Conservation (phyloP, 2,329 filamentous ascomycete species). For the Chlorencoelia australis region DNA sequence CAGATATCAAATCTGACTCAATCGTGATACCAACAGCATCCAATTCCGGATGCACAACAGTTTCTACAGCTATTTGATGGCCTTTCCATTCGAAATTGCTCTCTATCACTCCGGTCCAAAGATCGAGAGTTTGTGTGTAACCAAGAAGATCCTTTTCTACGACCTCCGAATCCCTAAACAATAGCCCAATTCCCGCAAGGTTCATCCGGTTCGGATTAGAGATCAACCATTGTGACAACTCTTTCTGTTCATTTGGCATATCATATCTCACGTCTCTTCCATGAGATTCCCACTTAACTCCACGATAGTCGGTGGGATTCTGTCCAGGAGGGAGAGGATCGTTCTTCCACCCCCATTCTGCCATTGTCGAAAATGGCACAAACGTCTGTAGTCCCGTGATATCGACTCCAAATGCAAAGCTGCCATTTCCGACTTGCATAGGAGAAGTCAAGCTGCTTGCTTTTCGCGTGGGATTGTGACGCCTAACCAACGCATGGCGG, state of each 20-base stretch:
- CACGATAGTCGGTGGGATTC: conserved; percentile 5
- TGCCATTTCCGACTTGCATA: conserved; percentile 36
- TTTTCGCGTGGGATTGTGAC: conserved; percentile 19
- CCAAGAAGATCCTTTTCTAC: conserved; percentile 23
- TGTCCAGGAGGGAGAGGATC: conserved; percentile 31
- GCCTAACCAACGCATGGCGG: conserved; percentile 12
- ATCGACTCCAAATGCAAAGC: conserved; percentile 38
- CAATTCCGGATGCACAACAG: conserved; percentile 30
- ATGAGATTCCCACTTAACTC: conserved; percentile 30
- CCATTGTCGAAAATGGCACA: conserved; percentile 32
- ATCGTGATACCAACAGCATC: conserved; percentile 31
- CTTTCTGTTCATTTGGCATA: conserved; percentile 31
- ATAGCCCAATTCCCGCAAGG: conserved; percentile 33
- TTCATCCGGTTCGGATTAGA: conserved; percentile 38
- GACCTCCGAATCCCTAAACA: conserved; percentile 26
- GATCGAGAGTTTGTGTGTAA: conserved; percentile 28
- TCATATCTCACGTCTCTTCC: conserved; percentile 34
- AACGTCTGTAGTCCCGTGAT: conserved; percentile 37
- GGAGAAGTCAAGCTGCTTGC: conserved; percentile 25
- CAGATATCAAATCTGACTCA: conserved; percentile 28
- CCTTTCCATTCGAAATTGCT: conserved; percentile 30
- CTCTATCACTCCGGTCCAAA: conserved; percentile 32
- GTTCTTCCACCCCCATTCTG: conserved; percentile 38
- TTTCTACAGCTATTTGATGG: conserved; percentile 27
- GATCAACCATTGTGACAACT: conserved; percentile 40